Conservation (phyloP, 805 yeast species). For the Torulaspora indica region DNA sequence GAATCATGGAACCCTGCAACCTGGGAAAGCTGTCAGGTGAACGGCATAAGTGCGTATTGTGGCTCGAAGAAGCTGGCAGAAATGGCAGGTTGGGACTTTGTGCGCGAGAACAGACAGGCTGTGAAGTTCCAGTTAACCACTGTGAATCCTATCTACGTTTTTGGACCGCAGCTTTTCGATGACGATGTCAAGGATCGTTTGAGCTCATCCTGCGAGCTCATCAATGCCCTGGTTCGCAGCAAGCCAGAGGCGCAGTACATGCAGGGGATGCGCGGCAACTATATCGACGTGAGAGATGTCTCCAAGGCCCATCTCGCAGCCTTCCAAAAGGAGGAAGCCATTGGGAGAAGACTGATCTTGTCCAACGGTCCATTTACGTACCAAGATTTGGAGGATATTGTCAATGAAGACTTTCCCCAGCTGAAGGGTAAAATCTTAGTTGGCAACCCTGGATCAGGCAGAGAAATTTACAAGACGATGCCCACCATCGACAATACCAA, state of each 20-base stretch:
- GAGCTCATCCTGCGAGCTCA: conserved; percentile 42
- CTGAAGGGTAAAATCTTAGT: conserved; percentile 44
- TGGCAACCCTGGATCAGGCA: conserved; percentile 36
- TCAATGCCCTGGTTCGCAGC: conserved; percentile 31
- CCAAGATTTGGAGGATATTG: conserved; percentile 30
- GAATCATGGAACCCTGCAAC: conserved; percentile 50
- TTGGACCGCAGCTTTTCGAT: conserved; percentile 57
- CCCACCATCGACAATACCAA: conserved; percentile 36
- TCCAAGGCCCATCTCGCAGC: conserved; percentile 54
- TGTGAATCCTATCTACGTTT: conserved; percentile 52
- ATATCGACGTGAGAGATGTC: conserved; percentile 58
- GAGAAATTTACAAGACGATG: background rate
- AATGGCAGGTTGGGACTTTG: conserved; percentile 53
- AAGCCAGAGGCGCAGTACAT: conserved; percentile 18
- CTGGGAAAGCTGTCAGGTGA: conserved; percentile 42
- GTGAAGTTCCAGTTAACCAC: conserved; percentile 43
- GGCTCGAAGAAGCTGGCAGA: conserved; percentile 65
- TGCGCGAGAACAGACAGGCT: conserved; percentile 33
- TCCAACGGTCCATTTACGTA: conserved; percentile 25
- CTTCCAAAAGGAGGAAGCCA: conserved; percentile 38
- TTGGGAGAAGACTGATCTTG: conserved; percentile 36
- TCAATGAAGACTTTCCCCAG: conserved; percentile 41
- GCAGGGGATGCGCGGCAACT: conserved; percentile 26
- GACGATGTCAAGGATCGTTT: conserved; percentile 39
- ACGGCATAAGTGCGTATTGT: conserved; percentile 43